Conservation (phyloP, 1,284 basidiomycete genomes). For the Ustilago nuda region DNA sequence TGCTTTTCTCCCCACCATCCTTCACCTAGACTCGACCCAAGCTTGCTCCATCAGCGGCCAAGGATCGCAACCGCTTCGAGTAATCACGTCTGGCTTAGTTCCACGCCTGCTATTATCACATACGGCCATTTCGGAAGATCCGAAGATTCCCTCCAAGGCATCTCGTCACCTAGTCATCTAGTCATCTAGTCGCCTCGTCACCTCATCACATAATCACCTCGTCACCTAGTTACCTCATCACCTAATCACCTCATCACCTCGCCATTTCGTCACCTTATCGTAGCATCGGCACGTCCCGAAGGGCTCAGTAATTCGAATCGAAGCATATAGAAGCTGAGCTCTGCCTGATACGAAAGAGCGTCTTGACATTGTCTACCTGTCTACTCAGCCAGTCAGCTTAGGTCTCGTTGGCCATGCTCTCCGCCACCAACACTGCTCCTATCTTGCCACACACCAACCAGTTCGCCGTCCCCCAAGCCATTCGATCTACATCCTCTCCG, state of each 20-base stretch:
- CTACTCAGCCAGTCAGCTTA: background rate
- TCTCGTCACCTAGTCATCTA: background rate
- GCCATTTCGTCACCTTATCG: background rate
- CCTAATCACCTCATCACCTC: too few relatives aligned
- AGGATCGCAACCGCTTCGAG: background rate
- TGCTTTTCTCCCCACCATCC: background rate
- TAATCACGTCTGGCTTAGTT: background rate
- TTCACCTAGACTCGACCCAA: too few relatives aligned
- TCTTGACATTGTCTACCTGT: background rate
- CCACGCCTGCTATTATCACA: background rate
- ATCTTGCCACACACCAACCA: constrained; percentile 36
- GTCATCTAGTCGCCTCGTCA: too few relatives aligned
- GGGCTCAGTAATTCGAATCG: background rate
- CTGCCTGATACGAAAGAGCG: background rate
- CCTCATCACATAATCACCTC: too few relatives aligned
- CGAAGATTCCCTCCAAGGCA: background rate
- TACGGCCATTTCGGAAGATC: background rate
- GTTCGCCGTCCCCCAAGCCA: constrained; percentile 22
- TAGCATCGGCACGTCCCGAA: background rate
- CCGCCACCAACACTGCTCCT: constrained; percentile 31
- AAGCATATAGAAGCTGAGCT: background rate
- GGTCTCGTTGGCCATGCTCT: constrained; percentile 22
- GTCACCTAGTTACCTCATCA: too few relatives aligned
- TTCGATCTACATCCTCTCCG: constrained; percentile 33
- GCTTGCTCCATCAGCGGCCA: background rate